These are phyloP conservation scores for Naumovozyma baii DNA, from an alignment of 805 yeast genomes.

Conservation along the genomic window DNA sequence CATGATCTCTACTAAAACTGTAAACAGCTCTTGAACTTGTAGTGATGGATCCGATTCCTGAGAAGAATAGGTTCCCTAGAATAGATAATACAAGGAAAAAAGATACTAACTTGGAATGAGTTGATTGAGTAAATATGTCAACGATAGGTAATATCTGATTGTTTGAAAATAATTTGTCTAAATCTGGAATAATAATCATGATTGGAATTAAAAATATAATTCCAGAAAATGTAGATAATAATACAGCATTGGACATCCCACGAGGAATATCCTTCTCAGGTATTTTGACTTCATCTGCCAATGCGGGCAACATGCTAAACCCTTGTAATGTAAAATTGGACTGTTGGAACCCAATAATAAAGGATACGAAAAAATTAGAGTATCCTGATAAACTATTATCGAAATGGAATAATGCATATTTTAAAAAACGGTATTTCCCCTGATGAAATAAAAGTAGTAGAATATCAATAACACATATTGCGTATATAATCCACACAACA, in stretches of 20 bases:
- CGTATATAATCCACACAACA: conserved; percentile 66
- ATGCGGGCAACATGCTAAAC: conserved; percentile 70
- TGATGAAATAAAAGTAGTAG: conserved; percentile 48
- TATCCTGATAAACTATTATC: conserved; percentile 71
- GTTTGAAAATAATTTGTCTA: conserved; percentile 44
- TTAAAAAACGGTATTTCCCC: conserved; percentile 46
- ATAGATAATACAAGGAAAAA: conserved; percentile 56
- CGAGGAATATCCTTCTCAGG: conserved; percentile 70
- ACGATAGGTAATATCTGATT: conserved; percentile 70
- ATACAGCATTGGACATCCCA: conserved; percentile 58
- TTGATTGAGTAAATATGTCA: conserved; percentile 59
- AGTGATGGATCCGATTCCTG: conserved; percentile 70
- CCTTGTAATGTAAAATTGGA: conserved; percentile 75
- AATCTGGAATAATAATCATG: conserved; percentile 61
- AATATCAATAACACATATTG: conserved; percentile 59
- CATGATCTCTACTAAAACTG: conserved; percentile 77
- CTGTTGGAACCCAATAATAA: conserved; percentile 68
- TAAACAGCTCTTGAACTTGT: conserved; percentile 77
- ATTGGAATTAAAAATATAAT: conserved; percentile 64
- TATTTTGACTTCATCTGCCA: conserved; percentile 70
- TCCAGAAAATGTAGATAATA: conserved; percentile 60
- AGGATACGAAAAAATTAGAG: conserved; percentile 54
- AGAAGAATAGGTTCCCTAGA: conserved; percentile 62
- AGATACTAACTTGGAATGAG: conserved; percentile 59
- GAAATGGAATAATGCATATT: conserved; percentile 52